These are phyloP conservation scores for Immersiporthe knoxdaviesiana DNA, from an alignment of 2,329 filamentous ascomycete genomes.

Conservation along the genomic window DNA sequence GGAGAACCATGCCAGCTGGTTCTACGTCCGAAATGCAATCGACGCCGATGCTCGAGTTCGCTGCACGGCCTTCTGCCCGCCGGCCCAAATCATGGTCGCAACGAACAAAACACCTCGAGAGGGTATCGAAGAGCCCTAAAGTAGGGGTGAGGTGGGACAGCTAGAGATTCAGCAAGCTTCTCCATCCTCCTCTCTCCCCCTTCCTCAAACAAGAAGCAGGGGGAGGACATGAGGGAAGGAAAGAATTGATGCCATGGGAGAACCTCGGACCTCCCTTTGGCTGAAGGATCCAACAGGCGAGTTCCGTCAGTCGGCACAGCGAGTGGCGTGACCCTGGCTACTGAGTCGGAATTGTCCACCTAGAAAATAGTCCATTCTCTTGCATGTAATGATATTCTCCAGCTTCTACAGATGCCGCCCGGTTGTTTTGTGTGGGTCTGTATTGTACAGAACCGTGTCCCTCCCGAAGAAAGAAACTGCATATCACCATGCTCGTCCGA, in stretches of 20 bases:
- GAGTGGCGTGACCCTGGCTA: background rate
- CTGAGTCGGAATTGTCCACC: background rate
- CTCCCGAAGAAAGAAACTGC: background rate
- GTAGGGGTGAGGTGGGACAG: background rate
- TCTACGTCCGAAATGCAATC: background rate
- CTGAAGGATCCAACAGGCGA: no score
- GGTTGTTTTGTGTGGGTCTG: background rate
- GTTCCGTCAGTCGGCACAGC: background rate
- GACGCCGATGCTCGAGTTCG: background rate
- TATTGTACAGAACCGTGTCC: no score
- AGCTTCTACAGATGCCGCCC: constrained; percentile 11
- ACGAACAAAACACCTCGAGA: background rate
- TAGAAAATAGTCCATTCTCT: background rate
- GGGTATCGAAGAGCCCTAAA: background rate
- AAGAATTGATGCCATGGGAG: background rate
- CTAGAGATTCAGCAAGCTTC: background rate
- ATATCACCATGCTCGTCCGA: background rate
- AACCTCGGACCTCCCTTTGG: no score
- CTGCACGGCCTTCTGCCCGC: background rate
- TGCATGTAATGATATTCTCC: background rate
- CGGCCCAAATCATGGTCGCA: background rate
- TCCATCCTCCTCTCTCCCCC: background rate
- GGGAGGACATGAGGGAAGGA: background rate
- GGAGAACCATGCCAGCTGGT: background rate
- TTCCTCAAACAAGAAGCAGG: background rate